phyloP scores from a whole-genome alignment of 176 grass and related monocot species.

The Themeda triandra region DNA sequence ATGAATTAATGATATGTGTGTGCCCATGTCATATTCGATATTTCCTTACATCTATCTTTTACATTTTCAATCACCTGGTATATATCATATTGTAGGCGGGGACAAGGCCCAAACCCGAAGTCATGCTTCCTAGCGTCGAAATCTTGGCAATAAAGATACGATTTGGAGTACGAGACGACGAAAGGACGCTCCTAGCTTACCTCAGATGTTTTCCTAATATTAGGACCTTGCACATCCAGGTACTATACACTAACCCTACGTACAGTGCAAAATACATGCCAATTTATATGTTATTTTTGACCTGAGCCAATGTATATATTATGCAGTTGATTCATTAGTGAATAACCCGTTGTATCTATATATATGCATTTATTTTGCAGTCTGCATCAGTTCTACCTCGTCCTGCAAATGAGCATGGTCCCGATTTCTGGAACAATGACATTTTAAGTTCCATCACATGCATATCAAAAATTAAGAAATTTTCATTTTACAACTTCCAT shows the following conservation, averaged over 20 bases:
- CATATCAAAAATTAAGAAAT: neutral
- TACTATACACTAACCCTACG: neutral
- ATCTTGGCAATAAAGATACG: neutral
- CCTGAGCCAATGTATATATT: too few species aligned
- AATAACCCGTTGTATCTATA: neutral
- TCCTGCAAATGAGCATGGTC: neutral
- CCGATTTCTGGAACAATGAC: neutral
- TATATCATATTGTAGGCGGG: neutral
- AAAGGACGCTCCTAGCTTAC: neutral
- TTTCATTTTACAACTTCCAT: neutral
- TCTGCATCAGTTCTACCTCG: neutral
- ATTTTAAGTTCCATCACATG: neutral
- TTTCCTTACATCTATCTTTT: neutral
- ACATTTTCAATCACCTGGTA: neutral
- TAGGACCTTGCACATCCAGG: neutral
- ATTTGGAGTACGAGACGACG: neutral
- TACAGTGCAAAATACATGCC: neutral
- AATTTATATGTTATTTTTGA: too few species aligned
- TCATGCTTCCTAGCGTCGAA: neutral
- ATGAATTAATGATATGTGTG: too few species aligned
- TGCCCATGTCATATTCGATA: neutral
- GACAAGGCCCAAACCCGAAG: neutral
- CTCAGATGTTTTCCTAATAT: neutral
- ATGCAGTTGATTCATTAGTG: neutral
- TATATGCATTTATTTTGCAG: neutral